Evolutionary conservation across 768 basidiomycete species (phyloP).

Genomic region (Rhodotorula diobovata): DNA sequence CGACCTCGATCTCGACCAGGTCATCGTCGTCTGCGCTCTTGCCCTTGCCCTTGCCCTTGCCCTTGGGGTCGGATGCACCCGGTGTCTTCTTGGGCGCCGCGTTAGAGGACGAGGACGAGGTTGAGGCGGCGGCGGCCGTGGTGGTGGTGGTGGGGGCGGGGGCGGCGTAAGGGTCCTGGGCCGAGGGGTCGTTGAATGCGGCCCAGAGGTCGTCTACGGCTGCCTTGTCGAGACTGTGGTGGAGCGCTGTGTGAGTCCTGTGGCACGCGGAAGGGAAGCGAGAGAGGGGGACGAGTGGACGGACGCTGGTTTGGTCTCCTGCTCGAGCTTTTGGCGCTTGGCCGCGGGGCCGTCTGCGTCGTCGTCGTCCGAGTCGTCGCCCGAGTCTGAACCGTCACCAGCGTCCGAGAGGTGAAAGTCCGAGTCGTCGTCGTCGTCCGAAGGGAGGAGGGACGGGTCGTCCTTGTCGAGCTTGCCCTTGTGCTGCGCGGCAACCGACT

Average conservation of each 20-base stretch:
- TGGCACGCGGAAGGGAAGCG: background rate
- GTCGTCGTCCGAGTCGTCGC: constrained; percentile 2
- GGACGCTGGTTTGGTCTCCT: constrained; percentile 4
- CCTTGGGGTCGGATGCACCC: too few species aligned
- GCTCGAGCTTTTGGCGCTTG: constrained; percentile 7
- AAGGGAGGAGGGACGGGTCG: constrained; percentile 27
- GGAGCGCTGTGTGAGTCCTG: background rate
- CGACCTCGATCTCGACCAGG: constrained; percentile 64
- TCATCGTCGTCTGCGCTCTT: constrained; percentile 33
- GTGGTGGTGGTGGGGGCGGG: constrained; percentile 5
- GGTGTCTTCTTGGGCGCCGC: too few species aligned
- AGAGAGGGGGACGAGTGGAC: background rate
- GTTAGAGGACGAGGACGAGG: background rate
- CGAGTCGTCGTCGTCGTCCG: constrained; percentile 33
- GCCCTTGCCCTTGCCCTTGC: background rate
- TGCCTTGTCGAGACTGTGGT: constrained; percentile 23
- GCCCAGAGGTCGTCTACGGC: constrained; percentile 40
- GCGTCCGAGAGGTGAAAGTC: constrained; percentile 19
- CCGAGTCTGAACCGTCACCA: constrained; percentile 4
- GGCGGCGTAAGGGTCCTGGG: constrained; percentile 4
- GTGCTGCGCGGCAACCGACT: background rate
- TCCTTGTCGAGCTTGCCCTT: background rate
- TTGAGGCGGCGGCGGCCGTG: background rate
- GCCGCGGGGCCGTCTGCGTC: background rate
- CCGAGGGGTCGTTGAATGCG: constrained; percentile 31